phyloP scores from a whole-genome alignment of 2,329 filamentous ascomycete species.

The Fusarium nygamai region DNA sequence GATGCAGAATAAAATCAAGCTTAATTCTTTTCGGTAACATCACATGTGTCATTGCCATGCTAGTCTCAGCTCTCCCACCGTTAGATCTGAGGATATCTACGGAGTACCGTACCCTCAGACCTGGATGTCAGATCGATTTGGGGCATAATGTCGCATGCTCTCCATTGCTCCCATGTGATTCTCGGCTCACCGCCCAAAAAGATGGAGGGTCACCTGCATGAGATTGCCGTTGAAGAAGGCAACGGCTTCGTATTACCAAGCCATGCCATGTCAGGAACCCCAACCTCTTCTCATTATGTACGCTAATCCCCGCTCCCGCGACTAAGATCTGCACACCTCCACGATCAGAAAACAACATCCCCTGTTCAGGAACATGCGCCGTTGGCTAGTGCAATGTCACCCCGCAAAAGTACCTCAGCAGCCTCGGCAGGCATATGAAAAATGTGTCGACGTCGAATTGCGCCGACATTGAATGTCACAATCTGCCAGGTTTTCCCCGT shows the following conservation, averaged over 20 bases:
- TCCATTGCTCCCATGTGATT: neutral
- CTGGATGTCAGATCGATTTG: neutral
- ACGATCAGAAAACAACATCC: constrained; percentile 10
- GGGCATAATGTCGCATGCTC: neutral
- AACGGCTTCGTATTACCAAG: constrained; percentile 9
- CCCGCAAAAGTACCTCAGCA: constrained; percentile 26
- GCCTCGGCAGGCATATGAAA: constrained; percentile 45
- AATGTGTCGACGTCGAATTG: constrained; percentile 30
- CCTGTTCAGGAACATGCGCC: constrained; percentile 30
- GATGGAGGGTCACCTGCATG: neutral
- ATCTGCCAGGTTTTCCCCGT: neutral
- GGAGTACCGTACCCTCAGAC: neutral
- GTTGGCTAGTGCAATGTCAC: constrained; percentile 9
- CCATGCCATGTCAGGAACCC: neutral
- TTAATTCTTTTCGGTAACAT: constrained; percentile 11
- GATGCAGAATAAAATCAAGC: constrained; percentile 22
- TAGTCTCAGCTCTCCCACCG: neutral
- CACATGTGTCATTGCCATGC: neutral
- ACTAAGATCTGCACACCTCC: constrained; percentile 21
- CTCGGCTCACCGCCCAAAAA: neutral
- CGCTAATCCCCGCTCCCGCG: constrained; percentile 12
- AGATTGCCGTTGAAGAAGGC: neutral
- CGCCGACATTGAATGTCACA: constrained; percentile 1
- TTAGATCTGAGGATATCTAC: neutral
- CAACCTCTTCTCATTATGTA: neutral